Conservation (phyloP, 1,284 basidiomycete species). For the Rhodotorula mucilaginosa region DNA sequence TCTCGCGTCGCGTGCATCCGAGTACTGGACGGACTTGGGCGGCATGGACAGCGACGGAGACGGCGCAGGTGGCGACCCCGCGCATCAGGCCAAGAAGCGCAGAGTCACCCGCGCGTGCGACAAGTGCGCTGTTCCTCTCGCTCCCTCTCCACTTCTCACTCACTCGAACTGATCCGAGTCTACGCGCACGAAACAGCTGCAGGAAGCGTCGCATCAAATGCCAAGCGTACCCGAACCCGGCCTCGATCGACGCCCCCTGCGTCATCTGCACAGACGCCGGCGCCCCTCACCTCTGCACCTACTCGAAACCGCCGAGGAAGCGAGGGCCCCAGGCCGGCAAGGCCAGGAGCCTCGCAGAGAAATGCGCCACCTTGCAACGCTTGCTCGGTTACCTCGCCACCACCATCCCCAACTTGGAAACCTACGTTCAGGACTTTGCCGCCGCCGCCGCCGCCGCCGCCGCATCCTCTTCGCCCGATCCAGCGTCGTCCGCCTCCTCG, state of each 20-base stretch:
- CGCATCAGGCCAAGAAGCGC: constrained; percentile 25
- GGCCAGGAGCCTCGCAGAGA: constrained; percentile 23
- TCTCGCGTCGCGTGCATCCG: no score
- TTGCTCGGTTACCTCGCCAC: constrained; percentile 32
- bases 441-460: neutral
- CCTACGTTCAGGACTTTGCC: constrained; percentile 17
- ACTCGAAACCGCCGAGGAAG: constrained; percentile 28
- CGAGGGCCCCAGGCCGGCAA: constrained; percentile 33
- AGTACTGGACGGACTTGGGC: no score
- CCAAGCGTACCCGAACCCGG: constrained; percentile 10
- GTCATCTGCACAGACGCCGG: constrained; percentile 32
- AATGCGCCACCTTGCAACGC: constrained; percentile 18
- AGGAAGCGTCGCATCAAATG: constrained; percentile 30
- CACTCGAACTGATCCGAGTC: no score
- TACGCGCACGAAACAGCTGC: no score
- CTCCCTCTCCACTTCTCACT: constrained; percentile 3
- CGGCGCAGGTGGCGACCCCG: neutral
- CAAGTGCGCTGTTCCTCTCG: constrained; percentile 12
- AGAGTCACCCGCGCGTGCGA: constrained; percentile 34
- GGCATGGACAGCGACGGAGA: constrained; percentile 6
- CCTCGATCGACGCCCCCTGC: constrained; percentile 26
- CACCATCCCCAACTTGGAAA: constrained; percentile 8
- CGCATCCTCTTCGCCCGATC: neutral
- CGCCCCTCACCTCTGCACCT: constrained; percentile 22
- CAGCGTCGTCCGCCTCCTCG: neutral